Evolutionary conservation across 352 stramenopile genomes (phyloP), one percentile per base, ranked within the genome.

Genomic region (Phytopythium boreale): DNA sequence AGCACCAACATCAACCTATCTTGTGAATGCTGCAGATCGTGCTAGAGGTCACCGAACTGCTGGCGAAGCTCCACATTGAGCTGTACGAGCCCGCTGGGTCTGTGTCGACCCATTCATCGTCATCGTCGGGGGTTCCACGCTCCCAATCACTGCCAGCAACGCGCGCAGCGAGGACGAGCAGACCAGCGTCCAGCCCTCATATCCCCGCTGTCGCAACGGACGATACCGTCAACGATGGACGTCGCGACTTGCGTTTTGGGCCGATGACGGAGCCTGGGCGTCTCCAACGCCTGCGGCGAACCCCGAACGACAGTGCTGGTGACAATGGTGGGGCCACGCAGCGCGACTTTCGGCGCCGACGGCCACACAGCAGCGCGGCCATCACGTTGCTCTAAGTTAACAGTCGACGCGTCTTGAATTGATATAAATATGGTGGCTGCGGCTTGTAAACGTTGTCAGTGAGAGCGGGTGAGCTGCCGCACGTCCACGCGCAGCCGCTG

Each of bases 31-130:
- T n/a, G 19, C 67, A 84, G 77, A 78, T 85, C 27, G 73, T 92
- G 34, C 64, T 92, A 22, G 66, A 77, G 41, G 75, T 90, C 67
- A 90, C 80, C 0, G 76, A 85, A 27, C 36, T 90, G 29, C 50
- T 92, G 27, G 58, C 61, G 36, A 76, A 77, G 66, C 62, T 76
- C 10, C 64, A 74, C 41, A 36, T 88, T 9, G 70, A 41, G 19
- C 55, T 88, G 27, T 59, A 83, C 36, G 61, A 44, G 10, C 5
- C 50, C 14, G 27, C 19, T 2, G 19, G 39, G 2, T 37, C 56
- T 12, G 12, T 20, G 11, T 10, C 36, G 8, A 10, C 56, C n/a
- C 22, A 4, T 2, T 34, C 34, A n/a, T n/a, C 53, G 1, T 39
- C 39, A 19, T 14, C 56, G 7, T 11, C 55, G 15, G 27, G 8